Conservation (phyloP, 2,329 filamentous ascomycete species). For the Capronia coronata region DNA sequence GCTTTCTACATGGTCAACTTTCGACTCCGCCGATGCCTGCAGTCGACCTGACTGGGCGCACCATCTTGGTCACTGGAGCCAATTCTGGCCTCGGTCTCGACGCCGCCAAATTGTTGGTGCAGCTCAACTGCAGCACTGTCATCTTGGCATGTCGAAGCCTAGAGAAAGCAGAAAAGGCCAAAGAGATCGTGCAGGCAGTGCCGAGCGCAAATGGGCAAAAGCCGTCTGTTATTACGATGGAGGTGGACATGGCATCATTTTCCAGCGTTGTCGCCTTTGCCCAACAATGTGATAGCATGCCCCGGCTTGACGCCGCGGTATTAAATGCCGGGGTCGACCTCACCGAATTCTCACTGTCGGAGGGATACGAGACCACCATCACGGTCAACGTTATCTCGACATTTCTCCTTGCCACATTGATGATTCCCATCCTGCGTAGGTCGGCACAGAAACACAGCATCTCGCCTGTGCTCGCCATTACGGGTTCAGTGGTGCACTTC, state of each 20-base stretch:
- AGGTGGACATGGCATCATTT: constrained; percentile 37
- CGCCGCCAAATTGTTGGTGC: constrained; percentile 39
- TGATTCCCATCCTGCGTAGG: constrained; percentile 37
- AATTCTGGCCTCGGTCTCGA: constrained; percentile 43
- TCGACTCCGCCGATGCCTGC: constrained; percentile 17
- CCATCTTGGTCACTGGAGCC: constrained; percentile 42
- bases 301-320: constrained; percentile 35
- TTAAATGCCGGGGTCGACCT: constrained; percentile 42
- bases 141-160: constrained; percentile 40
- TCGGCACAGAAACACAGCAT: constrained; percentile 32
- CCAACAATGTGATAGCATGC: constrained; percentile 30
- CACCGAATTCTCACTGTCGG: constrained; percentile 29
- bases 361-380: constrained; percentile 29
- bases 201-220: constrained; percentile 4
- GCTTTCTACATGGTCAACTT: constrained; percentile 7
- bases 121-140: constrained; percentile 38
- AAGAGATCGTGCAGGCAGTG: constrained; percentile 29
- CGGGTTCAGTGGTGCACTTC: constrained; percentile 34
- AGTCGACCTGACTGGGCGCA: constrained; percentile 32
- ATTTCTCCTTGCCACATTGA: constrained; percentile 26
- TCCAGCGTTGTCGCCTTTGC: constrained; percentile 36
- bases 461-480: constrained; percentile 31
- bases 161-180: constrained; percentile 36
- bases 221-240: constrained; percentile 22
- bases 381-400: constrained; percentile 30